Percentiles rank a stretch among this genome's conserved stretches.
phyloP scores from a whole-genome alignment of 2,329 filamentous ascomycete species.

The Phoma herbarum region DNA sequence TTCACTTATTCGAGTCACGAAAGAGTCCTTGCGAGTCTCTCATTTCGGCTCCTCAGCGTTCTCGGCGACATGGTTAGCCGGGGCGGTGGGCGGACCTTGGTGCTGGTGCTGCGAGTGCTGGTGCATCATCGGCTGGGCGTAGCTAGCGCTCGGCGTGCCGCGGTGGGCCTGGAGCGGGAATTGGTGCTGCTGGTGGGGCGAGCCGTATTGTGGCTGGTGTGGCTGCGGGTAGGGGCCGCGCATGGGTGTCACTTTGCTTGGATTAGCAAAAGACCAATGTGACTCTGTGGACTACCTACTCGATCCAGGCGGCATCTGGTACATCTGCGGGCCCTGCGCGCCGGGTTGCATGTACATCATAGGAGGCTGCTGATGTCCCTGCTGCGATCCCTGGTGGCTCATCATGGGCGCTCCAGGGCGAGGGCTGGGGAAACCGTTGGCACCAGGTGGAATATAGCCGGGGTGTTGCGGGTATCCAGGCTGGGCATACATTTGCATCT shows the following conservation, averaged over 20 bases:
- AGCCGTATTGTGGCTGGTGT: slow-evolving; percentile 53
- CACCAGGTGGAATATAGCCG: slow-evolving; percentile 61
- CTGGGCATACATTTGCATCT: slow-evolving; percentile 85
- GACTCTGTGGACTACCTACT: slow-evolving; percentile 66
- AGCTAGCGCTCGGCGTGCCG: slow-evolving; percentile 52
- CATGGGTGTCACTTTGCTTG: slow-evolving; percentile 49
- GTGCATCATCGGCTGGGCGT: slow-evolving; percentile 54
- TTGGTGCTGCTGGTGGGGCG: slow-evolving; percentile 52
- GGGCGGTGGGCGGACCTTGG: slow-evolving; percentile 47
- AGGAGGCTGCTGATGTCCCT: slow-evolving; percentile 70
- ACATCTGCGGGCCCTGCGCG: slow-evolving; percentile 78
- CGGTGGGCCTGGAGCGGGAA: slow-evolving; percentile 51
- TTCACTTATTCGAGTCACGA: slow-evolving; percentile 21
- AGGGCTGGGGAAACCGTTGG: slow-evolving; percentile 87
- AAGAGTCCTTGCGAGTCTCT: slow-evolving; percentile 26
- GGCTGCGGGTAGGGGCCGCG: slow-evolving; percentile 50
- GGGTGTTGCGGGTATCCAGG: slow-evolving; percentile 71
- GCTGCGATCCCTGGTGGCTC: slow-evolving; percentile 92
- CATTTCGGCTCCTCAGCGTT: slow-evolving; percentile 50
- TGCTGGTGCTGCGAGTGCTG: slow-evolving; percentile 52
- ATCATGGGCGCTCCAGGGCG: slow-evolving; percentile 86
- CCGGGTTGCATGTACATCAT: slow-evolving; percentile 79
- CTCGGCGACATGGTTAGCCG: slow-evolving; percentile 47
- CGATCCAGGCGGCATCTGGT: slow-evolving; percentile 75
- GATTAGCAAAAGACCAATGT: slow-evolving; percentile 19